Evolutionary conservation across 495 filamentous ascomycete species (phyloP), one percentile per base, ranked within the genome.

Genomic region (Aspergillus nanangensis): DNA sequence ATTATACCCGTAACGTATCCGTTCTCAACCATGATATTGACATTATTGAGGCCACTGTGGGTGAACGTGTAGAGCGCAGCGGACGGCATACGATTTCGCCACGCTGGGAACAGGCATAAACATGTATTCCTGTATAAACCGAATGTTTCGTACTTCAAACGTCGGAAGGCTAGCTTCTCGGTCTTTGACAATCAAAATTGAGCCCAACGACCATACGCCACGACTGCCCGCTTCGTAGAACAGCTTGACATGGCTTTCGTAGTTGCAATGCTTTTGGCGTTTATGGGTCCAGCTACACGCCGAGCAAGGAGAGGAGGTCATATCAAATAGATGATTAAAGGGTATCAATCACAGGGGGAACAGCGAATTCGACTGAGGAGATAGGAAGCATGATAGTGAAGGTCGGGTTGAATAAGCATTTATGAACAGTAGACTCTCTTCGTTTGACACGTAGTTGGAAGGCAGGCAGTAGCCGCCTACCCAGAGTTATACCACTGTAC

Each of bases 151-250:
- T 17, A 45, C 46, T 38, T 61, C 55, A 39, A 34, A 19, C 29
- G 39, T 54, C 13, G 38, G 38, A 10, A 36, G 40, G 22, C 23
- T 23, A 24, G 37, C 14, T 7, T 44, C 47, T 20, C 51, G 48
- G n/a, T 66, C 62, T 40, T 65, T 65, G 10, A 54, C 38, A 25
- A 63, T 60, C 13, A 60, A 39, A 8, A 59, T 53, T 31, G 60
- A 61, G 17, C 64, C 62, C 38, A 69, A 38, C 10, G 61, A 55
- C 65, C 62, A 67, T 3, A 50, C 53, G 2, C 59, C 60, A 24
- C 65, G 55, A 21, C 63, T 52, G 38, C 62, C 46, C 8, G 48
- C 42, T 8, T 51, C 58, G 21, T 66, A 63, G 58, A 70, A 64
- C 3, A 68, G 25, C 19, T 60, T 62, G 24, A 68, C 49, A 29